Percentiles rank a stretch among this genome's conserved stretches.
Evolutionary conservation across 768 basidiomycete species (phyloP).

Genomic region (Mycena rebaudengoi): DNA sequence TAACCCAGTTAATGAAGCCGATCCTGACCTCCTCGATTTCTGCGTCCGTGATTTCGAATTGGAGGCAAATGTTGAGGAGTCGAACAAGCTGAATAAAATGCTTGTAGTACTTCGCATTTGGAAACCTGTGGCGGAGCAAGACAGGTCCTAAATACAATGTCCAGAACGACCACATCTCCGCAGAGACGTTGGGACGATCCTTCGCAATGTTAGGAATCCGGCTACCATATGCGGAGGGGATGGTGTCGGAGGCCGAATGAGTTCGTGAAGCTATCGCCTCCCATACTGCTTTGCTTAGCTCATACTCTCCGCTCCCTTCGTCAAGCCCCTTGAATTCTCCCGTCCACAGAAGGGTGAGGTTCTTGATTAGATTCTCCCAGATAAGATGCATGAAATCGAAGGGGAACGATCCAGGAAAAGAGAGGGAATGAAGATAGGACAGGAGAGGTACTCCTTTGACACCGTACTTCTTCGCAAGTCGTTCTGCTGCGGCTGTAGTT

Average conservation of each 20-base stretch:
- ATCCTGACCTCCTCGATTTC: constrained; percentile 36
- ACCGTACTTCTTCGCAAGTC: constrained; percentile 39
- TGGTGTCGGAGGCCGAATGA: constrained; percentile 24
- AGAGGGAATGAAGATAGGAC: constrained; percentile 39
- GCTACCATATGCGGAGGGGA: constrained; percentile 32
- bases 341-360: constrained; percentile 51
- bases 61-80: constrained; percentile 38
- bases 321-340: too few species aligned
- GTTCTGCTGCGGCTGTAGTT: constrained; percentile 26
- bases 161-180: constrained; percentile 18
- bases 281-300: constrained; percentile 35
- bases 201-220: too few species aligned
- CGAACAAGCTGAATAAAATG: constrained; percentile 45
- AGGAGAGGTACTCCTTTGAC: constrained; percentile 45
- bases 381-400: constrained; percentile 62
- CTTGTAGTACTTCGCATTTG: constrained; percentile 36
- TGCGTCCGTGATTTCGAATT: constrained; percentile 39
- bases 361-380: constrained; percentile 52
- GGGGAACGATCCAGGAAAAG: constrained; percentile 50
- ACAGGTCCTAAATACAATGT: too few species aligned
- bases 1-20: constrained; percentile 48
- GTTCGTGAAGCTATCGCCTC: neutral
- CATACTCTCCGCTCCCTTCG: constrained; percentile 14
- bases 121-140: constrained; percentile 31
- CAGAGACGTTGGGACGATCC: too few species aligned